Percentiles rank a stretch among this genome's conserved stretches.
phyloP scores from a whole-genome alignment of 2,329 filamentous ascomycete genomes.

The Talaromyces rugulosus region DNA sequence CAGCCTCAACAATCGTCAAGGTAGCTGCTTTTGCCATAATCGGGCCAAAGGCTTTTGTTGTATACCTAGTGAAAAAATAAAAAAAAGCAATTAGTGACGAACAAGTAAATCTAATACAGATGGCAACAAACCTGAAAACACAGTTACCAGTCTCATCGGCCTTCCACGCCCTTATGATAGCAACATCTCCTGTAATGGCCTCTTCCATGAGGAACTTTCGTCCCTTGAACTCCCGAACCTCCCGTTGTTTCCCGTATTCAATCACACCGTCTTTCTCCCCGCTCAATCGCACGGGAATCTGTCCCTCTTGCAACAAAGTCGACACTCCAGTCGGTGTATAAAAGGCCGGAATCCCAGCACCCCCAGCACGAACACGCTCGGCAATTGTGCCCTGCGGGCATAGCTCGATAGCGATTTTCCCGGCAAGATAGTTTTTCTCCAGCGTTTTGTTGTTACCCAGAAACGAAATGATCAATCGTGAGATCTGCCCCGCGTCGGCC shows the following conservation, averaged over 20 bases:
- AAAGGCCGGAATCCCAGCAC: conserved; percentile 87
- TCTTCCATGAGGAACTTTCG: conserved; percentile 88
- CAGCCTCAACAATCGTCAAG: conserved; percentile 86
- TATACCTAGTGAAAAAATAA: conserved; percentile 43
- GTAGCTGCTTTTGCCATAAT: conserved; percentile 84
- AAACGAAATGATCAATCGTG: conserved; percentile 89
- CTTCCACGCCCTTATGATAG: conserved; percentile 89
- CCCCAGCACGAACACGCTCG: conserved; percentile 86
- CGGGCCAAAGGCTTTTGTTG: conserved; percentile 69
- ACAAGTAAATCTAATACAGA: background rate
- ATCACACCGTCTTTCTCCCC: conserved; percentile 68
- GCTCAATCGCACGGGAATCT: conserved; percentile 77
- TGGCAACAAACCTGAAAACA: conserved; percentile 66
- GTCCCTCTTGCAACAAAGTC: conserved; percentile 70
- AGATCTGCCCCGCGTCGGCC: conserved; percentile 76
- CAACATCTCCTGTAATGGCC: conserved; percentile 83
- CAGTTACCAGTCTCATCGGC: conserved; percentile 89
- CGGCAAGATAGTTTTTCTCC: conserved; percentile 82
- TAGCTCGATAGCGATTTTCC: conserved; percentile 83
- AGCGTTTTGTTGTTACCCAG: conserved; percentile 94
- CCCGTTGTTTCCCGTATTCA: conserved; percentile 57
- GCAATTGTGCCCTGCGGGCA: conserved; percentile 89
- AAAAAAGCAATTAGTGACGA: background rate
- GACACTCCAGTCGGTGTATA: conserved; percentile 72
- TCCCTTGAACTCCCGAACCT: conserved; percentile 86